These are phyloP conservation scores for Talaromyces sp. DNA, from an alignment of 2,329 filamentous ascomycete genomes.

Conservation along the genomic window DNA sequence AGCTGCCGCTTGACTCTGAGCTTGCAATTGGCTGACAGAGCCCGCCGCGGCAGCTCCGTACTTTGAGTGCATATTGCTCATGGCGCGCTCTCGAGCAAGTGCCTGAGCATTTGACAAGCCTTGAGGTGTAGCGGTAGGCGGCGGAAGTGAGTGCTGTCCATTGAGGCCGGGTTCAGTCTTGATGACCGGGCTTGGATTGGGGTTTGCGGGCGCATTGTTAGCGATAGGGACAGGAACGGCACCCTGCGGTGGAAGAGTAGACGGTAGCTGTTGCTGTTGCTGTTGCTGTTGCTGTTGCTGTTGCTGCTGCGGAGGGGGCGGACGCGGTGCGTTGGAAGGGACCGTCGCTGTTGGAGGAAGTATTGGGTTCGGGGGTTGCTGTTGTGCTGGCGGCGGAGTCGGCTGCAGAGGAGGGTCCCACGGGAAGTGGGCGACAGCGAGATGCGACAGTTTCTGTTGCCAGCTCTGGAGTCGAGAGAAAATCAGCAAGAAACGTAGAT, in stretches of 20 bases:
- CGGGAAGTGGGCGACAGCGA: slow-evolving; percentile 82
- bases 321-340: slow-evolving; percentile 40
- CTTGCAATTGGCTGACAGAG: slow-evolving; percentile 41
- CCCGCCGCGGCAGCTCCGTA: slow-evolving; percentile 38
- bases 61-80: slow-evolving; percentile 46
- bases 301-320: slow-evolving; percentile 24
- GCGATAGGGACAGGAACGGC: slow-evolving; percentile 12
- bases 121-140: slow-evolving; percentile 29
- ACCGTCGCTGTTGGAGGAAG: slow-evolving; percentile 35
- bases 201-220: slow-evolving; percentile 15
- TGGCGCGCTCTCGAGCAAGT: slow-evolving; percentile 50
- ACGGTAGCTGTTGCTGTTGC: slow-evolving; percentile 32
- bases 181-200: slow-evolving; percentile 38
- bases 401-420: slow-evolving; percentile 86
- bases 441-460: slow-evolving; percentile 83
- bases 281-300: slow-evolving; percentile 38
- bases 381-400: slow-evolving; percentile 39
- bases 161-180: slow-evolving; percentile 50
- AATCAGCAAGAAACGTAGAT: background rate
- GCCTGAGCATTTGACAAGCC: slow-evolving; percentile 38
- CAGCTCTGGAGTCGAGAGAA: slow-evolving; percentile 62
- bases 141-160: slow-evolving; percentile 24
- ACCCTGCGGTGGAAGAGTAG: slow-evolving; percentile 20
- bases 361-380: slow-evolving; percentile 28
- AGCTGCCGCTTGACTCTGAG: slow-evolving; percentile 30